Percentiles rank a stretch among this genome's conserved stretches.
Conservation (phyloP, 306 rosid species). For the Castanospermum australe region DNA sequence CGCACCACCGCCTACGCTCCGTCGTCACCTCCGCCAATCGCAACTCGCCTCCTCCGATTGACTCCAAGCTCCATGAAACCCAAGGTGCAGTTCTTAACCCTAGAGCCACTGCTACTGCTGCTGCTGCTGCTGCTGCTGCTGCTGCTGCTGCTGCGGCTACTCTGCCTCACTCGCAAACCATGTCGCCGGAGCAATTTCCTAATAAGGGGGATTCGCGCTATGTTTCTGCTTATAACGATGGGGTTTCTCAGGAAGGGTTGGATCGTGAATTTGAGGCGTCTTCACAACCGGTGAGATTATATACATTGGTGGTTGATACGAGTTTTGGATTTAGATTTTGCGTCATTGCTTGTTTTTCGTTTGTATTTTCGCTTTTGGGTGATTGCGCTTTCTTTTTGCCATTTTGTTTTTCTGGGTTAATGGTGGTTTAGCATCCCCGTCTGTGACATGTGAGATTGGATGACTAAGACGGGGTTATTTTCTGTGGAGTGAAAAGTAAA, state of each 20-base stretch:
- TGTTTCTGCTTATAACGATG: constrained; percentile 40
- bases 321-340: too few relatives aligned
- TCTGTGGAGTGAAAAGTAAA: neutral
- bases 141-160: too few relatives aligned
- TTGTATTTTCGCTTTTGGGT: neutral
- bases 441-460: neutral
- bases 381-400: neutral
- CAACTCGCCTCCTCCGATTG: constrained; percentile 35
- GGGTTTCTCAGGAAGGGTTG: constrained; percentile 32
- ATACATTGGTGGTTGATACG: neutral
- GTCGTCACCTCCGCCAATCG: constrained; percentile 27
- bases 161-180: constrained; percentile 21
- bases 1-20: constrained; percentile 63
- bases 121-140: too few relatives aligned
- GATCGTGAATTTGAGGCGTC: constrained; percentile 35
- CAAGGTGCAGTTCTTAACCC: constrained; percentile 16
- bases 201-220: constrained; percentile 20
- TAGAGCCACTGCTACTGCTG: neutral
- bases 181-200: constrained; percentile 32
- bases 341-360: too few relatives aligned
- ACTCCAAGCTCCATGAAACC: constrained; percentile 35
- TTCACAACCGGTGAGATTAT: constrained; percentile 37
- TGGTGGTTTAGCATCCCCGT: neutral
- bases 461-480: neutral
- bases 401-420: neutral